Percentiles rank a stretch among this genome's conserved stretches.
Conservation (phyloP, 1,139 yeast genomes). For the Yamadazyma triangularis region DNA sequence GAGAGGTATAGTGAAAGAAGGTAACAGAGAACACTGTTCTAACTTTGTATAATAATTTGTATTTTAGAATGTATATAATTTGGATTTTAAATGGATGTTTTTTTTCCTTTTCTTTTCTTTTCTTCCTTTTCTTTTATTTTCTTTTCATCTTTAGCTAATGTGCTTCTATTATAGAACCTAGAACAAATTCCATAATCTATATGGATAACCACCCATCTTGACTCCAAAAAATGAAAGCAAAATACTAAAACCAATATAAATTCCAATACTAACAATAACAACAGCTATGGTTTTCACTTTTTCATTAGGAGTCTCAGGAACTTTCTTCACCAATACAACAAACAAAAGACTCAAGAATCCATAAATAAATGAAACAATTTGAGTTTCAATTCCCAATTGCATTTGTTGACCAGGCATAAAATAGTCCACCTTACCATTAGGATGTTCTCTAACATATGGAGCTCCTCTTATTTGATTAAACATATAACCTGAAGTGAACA, state of each 20-base stretch:
- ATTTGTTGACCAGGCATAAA: slow-evolving; percentile 63
- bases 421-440: slow-evolving; percentile 56
- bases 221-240: slow-evolving; percentile 51
- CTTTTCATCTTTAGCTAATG: too few relatives aligned
- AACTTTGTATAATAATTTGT: too few relatives aligned
- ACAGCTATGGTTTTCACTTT: slow-evolving; percentile 44
- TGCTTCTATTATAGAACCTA: background rate
- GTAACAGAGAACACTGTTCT: too few relatives aligned
- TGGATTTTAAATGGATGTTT: too few relatives aligned
- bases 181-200: slow-evolving; percentile 9
- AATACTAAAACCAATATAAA: slow-evolving; percentile 51
- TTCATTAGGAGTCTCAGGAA: slow-evolving; percentile 40
- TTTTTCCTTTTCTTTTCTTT: too few relatives aligned
- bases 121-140: too few relatives aligned
- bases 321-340: slow-evolving; percentile 45
- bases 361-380: slow-evolving; percentile 61
- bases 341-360: slow-evolving; percentile 50
- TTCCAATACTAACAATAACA: slow-evolving; percentile 27
- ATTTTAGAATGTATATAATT: too few relatives aligned
- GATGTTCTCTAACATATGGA: slow-evolving; percentile 60
- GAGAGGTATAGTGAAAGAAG: too few relatives aligned
- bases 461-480: slow-evolving; percentile 79
- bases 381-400: slow-evolving; percentile 84
- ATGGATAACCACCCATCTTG: slow-evolving; percentile 63
- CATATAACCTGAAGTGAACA: slow-evolving; percentile 91